Evolutionary conservation across 805 yeast species (phyloP).

Genomic region (Debaryomyces prosopidis): DNA sequence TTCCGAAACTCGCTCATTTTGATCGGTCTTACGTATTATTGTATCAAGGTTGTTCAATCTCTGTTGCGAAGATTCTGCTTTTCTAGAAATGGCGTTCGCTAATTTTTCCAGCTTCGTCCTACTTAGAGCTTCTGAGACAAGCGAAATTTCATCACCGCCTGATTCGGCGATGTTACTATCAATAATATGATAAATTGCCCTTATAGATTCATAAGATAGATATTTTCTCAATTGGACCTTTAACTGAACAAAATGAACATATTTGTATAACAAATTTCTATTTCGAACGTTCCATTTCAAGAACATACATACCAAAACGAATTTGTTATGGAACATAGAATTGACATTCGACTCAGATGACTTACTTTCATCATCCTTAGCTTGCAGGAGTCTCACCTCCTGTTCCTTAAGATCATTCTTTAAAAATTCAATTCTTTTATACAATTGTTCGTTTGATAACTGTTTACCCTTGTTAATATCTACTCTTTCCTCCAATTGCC

Average conservation of each 20-base stretch:
- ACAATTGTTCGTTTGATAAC: constrained; percentile 7
- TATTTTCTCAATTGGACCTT: constrained; percentile 26
- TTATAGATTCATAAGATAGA: constrained; percentile 35
- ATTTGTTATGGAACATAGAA: constrained; percentile 35
- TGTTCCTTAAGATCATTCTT: constrained; percentile 14
- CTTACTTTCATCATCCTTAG: constrained; percentile 3
- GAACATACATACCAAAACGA: constrained; percentile 38
- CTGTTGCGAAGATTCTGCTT: constrained; percentile 10
- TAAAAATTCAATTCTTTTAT: constrained; percentile 20
- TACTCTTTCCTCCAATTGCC: constrained; percentile 20
- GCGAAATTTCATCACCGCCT: constrained; percentile 10
- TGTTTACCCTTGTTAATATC: constrained; percentile 10
- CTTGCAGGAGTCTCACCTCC: constrained; percentile 1
- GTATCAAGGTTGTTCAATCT: constrained; percentile 33
- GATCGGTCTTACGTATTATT: constrained; percentile 23
- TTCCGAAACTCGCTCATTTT: constrained; percentile 32
- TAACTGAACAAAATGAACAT: constrained; percentile 37
- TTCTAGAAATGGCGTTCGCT: not conserved
- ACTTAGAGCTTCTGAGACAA: constrained; percentile 34
- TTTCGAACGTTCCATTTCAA: constrained; percentile 43
- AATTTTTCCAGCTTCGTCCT: constrained; percentile 29
- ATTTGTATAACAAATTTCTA: constrained; percentile 33
- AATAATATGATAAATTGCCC: constrained; percentile 33
- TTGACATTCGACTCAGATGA: constrained; percentile 9
- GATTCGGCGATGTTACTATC: constrained; percentile 11